phyloP scores from a whole-genome alignment of 352 stramenopile genomes.

The Plasmopara muralis region DNA sequence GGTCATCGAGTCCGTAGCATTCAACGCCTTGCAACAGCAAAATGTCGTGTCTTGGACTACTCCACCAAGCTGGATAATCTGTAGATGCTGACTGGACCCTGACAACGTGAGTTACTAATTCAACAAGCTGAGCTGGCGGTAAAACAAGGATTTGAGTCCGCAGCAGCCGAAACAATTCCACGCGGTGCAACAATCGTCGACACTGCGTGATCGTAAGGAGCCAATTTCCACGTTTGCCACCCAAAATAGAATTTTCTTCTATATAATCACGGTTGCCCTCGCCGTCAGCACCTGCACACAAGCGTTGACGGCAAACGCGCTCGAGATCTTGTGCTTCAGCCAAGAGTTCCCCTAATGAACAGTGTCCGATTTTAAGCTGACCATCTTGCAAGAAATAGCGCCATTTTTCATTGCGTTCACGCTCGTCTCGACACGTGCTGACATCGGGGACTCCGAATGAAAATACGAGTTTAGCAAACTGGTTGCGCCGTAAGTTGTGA shows the following conservation, averaged over 20 bases:
- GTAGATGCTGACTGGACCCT: conserved; percentile 20
- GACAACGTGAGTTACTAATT: conserved; percentile 50
- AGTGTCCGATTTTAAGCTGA: conserved; percentile 29
- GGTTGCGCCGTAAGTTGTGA: conserved; percentile 37
- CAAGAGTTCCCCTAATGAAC: conserved; percentile 40
- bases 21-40: conserved; percentile 77
- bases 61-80: conserved; percentile 70
- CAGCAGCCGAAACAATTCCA: conserved; percentile 74
- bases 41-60: conserved; percentile 65
- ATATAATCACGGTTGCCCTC: conserved; percentile 7
- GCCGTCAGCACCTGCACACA: conserved; percentile 9
- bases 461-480: conserved; percentile 77
- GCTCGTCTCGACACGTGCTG: conserved; percentile 40
- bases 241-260: conserved; percentile 51
- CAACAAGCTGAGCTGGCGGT: conserved; percentile 49
- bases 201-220: conserved; percentile 49
- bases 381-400: conserved; percentile 66
- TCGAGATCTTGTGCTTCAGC: conserved; percentile 59
- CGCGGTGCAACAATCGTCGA: conserved; percentile 59
- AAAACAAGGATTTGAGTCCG: conserved; percentile 65
- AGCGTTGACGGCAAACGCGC: conserved; percentile 41
- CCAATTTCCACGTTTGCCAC: conserved; percentile 57
- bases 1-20: conserved; percentile 73
- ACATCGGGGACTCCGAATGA: conserved; percentile 71
- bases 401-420: conserved; percentile 67